Base-by-base conservation (phyloP, 2,329 filamentous ascomycete genomes). In the Phialophora expanda region DNA sequence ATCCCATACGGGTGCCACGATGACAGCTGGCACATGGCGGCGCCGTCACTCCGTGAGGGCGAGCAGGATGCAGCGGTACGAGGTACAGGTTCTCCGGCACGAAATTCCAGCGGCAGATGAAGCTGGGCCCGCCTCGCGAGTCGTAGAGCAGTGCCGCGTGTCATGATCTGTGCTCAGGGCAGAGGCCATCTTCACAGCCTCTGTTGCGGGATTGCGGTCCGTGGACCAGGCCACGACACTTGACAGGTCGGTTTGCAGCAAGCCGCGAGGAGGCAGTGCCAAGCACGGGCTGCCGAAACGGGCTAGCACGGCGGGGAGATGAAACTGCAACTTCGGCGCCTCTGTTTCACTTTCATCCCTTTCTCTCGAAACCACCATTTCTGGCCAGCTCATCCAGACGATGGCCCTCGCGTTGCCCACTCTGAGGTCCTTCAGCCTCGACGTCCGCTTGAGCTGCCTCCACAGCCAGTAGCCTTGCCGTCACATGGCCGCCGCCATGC, bases 391-490 rank as follows among this genome's bases (percentile, higher is more conserved):
- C 56, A 55, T 64, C 65, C 58, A 67, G 56, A 61, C 48, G 53
- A 56, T 55, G n/a, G 6, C 44, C 32, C 26, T 14, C 38, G 32
- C 24, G 22, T 50, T 48, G 26, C 50, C 62, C 66, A 51, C 62
- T 61, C 57, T 60, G 58, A 34, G 56, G 59, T 32, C 59, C 59
- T 22, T 64, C 63, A 63, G 63, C 59, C 60, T 63, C 62, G 28
- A 56, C 28, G 7, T 56, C 51, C 57, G 34, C 53, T 48, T 38
- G 34, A 54, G 55, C 54, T 65, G 28, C 59, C 56, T 64, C 65
- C 65, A 58, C 67, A 61, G n/a, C 62, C 65, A 69, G 63, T 65
- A 41, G 61, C 65, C 65, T 66, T 48, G 56, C 55, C 54, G 53
- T 58, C 56, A 50, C 55, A 28, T 20, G 34, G 34, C 56, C 51